phyloP scores from a whole-genome alignment of 352 stramenopile genomes.

The Pythium sukuiense region DNA sequence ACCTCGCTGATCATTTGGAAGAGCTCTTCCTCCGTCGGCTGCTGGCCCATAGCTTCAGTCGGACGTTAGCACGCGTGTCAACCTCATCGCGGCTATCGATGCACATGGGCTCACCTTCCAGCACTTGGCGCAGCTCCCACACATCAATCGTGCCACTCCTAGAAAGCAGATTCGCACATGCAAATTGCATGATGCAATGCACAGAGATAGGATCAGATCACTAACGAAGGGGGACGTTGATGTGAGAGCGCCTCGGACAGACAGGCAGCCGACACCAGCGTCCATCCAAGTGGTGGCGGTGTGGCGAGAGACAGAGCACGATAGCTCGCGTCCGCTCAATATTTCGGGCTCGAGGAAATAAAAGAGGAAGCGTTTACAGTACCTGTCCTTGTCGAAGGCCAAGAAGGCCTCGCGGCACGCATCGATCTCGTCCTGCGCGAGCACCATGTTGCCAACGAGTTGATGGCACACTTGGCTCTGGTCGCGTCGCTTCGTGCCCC shows the following conservation, averaged over 20 bases:
- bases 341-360: not conserved
- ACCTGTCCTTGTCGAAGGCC: constrained; percentile 96
- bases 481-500: not conserved
- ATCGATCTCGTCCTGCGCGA: constrained; percentile 96
- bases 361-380: not conserved
- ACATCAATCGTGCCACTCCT: constrained; percentile 95
- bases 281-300: constrained; percentile 6
- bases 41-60: constrained; percentile 92
- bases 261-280: not conserved
- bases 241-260: not conserved
- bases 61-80: not conserved
- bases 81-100: not conserved
- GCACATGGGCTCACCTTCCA: constrained; percentile 77
- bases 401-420: constrained; percentile 96
- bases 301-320: not conserved
- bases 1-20: constrained; percentile 96
- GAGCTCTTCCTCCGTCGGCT: constrained; percentile 97
- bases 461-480: not conserved
- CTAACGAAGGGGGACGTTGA: not conserved
- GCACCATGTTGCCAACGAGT: constrained; percentile 47
- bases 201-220: not conserved
- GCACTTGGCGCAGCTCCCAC: constrained; percentile 90
- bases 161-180: not conserved
- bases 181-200: not conserved
- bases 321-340: not conserved